A percentile compares a stretch with the other conserved stretches of the same genome.
These are phyloP conservation scores for Craterostigma plantagineum DNA, from an alignment of 257 asterid species.

Conservation along the genomic window DNA sequence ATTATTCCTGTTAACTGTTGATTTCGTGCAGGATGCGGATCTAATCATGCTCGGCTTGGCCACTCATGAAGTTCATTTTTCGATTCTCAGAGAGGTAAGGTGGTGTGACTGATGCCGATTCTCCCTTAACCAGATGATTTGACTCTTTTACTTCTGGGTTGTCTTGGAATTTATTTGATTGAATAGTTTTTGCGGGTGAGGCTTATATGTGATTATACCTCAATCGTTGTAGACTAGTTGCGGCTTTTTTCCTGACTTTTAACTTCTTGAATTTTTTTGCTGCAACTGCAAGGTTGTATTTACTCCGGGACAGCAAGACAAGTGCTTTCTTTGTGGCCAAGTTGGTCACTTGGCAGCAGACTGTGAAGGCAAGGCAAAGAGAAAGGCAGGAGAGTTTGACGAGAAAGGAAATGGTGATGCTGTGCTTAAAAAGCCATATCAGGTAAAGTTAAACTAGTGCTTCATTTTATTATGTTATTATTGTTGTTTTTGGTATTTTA, in stretches of 20 bases:
- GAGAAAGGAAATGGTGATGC: slow-evolving; percentile 3
- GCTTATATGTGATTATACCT: no score
- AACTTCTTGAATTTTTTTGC: slow-evolving; percentile 10
- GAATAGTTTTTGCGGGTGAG: no score
- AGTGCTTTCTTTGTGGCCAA: slow-evolving; percentile 95
- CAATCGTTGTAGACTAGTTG: no score
- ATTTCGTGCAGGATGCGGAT: slow-evolving; percentile 40
- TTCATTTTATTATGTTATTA: no score
- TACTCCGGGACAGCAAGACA: slow-evolving; percentile 79
- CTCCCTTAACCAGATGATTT: no score
- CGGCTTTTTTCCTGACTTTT: background rate
- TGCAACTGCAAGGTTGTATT: slow-evolving; percentile 70
- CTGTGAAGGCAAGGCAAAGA: slow-evolving; percentile 81
- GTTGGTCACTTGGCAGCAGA: slow-evolving; percentile 85
- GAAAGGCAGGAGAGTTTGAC: slow-evolving; percentile 3
- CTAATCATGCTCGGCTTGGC: slow-evolving; percentile 82
- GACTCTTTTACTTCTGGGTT: no score
- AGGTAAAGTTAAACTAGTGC: slow-evolving; percentile 19
- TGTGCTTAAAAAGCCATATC: slow-evolving; percentile 81
- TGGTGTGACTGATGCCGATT: no score
- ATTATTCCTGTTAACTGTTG: background rate
- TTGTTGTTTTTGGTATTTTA: no score
- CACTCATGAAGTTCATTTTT: slow-evolving; percentile 89
- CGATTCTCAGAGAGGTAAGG: slow-evolving; percentile 85
- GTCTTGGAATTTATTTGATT: no score